These are phyloP conservation scores for Diaporthe caulivora DNA, from an alignment of 2,329 filamentous ascomycete genomes.

Conservation along the genomic window DNA sequence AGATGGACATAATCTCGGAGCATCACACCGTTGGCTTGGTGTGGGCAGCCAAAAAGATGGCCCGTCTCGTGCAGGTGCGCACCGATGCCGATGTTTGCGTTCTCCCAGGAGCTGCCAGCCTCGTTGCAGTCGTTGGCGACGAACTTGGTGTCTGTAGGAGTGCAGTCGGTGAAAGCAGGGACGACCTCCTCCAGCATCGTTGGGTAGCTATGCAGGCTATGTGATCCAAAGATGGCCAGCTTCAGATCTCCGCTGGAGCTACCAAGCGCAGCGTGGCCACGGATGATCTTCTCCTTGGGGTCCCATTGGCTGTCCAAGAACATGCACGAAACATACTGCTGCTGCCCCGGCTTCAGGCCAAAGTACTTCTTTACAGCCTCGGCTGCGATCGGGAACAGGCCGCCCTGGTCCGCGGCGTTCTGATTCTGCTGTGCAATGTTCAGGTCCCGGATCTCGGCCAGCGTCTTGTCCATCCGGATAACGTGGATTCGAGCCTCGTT, in stretches of 20 bases:
- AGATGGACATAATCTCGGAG: conserved; percentile 86
- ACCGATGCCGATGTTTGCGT: conserved; percentile 93
- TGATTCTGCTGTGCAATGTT: conserved; percentile 83
- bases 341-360: conserved; percentile 79
- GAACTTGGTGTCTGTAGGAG: conserved; percentile 82
- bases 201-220: conserved; percentile 92
- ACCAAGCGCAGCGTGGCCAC: conserved; percentile 87
- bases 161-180: conserved; percentile 90
- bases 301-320: conserved; percentile 94
- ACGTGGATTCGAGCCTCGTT: conserved; percentile 93
- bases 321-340: conserved; percentile 88
- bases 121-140: conserved; percentile 91
- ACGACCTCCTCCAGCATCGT: conserved; percentile 90
- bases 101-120: conserved; percentile 92
- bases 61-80: conserved; percentile 93
- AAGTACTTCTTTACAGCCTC: conserved; percentile 86
- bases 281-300: conserved; percentile 74
- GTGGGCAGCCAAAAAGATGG: conserved; percentile 89
- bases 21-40: conserved; percentile 94
- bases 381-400: conserved; percentile 81
- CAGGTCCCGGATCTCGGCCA: conserved; percentile 84
- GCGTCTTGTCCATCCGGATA: conserved; percentile 84
- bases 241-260: conserved; percentile 79
- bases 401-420: conserved; percentile 76
- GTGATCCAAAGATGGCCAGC: conserved; percentile 91